Evolutionary conservation across 108 stramenopile genomes (phyloP), one percentile per base, ranked within the genome.

Genomic region (Fistulifera solaris): DNA sequence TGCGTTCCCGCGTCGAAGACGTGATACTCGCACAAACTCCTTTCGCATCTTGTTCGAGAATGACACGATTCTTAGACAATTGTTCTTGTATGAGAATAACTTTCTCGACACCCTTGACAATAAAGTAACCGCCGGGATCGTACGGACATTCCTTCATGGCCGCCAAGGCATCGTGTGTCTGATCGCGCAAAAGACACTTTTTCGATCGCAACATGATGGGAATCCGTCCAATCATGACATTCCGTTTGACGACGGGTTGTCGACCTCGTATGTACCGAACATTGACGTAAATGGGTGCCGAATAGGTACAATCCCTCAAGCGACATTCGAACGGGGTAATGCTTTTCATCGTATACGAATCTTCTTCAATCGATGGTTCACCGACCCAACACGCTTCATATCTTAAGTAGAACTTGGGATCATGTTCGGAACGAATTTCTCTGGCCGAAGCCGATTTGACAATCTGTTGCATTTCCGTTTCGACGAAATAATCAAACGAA

Each of bases 91-190:
- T 96, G 42, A 98, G 61, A 46, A 99, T 94, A 22, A 96, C 99
- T 76, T 98, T 95, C 67, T 96, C 95, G 2, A 85, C 85, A 16
- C 95, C 95, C 69, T 97, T 98, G 54, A 99, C 82, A 53, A 99
- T 76, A 58, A 99, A 99, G 73, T 99, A 99, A 23, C 99, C 97
- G 52, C 99, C 99, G 10, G 97, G 97, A 69, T 99, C 97, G 71
- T 96, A 94, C 0, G 96, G 96, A 65, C 99, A 99, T 71, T 99
- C 99, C 67, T 93, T 85, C 83, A 95, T 80, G 16, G 59, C 77
- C 12, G 94, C 95, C 62, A 97, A 66, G 69, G 96, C 67, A 6
- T 68, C 59, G 63, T 95, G 85, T 6, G 77, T 68, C 67, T 88
- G 89, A 14, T 76, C 86, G 22, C 65, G 56, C 26, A 99, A 73